Evolutionary conservation across 768 basidiomycete species (phyloP).

Genomic region (Paxillus rubicundulus): DNA sequence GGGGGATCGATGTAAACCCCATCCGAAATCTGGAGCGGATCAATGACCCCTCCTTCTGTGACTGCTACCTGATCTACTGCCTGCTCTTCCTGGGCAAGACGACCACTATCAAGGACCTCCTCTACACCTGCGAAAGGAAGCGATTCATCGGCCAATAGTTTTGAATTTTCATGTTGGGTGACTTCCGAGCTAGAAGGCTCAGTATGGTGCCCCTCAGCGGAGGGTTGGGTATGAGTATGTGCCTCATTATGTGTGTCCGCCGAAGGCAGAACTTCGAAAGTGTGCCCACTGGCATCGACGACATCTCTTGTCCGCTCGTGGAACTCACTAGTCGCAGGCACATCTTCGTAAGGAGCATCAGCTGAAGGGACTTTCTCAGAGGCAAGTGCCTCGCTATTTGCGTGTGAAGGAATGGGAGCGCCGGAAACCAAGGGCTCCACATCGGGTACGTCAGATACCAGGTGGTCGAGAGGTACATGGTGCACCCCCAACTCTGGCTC

Average conservation of each 20-base stretch:
- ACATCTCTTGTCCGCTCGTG: conserved; percentile 12
- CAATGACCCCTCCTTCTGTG: conserved; percentile 18
- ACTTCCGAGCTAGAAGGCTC: conserved; percentile 5
- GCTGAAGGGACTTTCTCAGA: conserved; percentile 6
- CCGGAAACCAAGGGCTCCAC: conserved; percentile 13
- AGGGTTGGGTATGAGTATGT: conserved; percentile 1
- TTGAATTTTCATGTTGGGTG: conserved; percentile 9
- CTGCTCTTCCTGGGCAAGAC: conserved; percentile 10
- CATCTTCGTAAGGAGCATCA: conserved; percentile 5
- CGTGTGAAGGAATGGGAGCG: conserved; percentile 3
- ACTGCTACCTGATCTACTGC: conserved; percentile 8
- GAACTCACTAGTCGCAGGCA: conserved; percentile 19
- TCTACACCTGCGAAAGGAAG: conserved; percentile 2
- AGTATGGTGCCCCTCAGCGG: conserved; percentile 2
- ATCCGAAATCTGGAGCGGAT: conserved; percentile 61
- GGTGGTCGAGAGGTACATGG: conserved; percentile 14
- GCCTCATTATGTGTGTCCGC: conserved; percentile 4
- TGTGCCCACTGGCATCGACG: conserved; percentile 2
- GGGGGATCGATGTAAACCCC: conserved; percentile 76
- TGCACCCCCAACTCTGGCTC: not conserved
- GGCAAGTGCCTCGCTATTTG: not conserved
- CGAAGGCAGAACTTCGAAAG: conserved; percentile 4
- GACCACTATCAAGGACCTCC: conserved; percentile 5
- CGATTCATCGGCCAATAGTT: conserved; percentile 11
- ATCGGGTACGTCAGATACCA: conserved; percentile 13